These are phyloP conservation scores for Verticillium zaregamsianum DNA, from an alignment of 2,329 filamentous ascomycete species.

Conservation along the genomic window DNA sequence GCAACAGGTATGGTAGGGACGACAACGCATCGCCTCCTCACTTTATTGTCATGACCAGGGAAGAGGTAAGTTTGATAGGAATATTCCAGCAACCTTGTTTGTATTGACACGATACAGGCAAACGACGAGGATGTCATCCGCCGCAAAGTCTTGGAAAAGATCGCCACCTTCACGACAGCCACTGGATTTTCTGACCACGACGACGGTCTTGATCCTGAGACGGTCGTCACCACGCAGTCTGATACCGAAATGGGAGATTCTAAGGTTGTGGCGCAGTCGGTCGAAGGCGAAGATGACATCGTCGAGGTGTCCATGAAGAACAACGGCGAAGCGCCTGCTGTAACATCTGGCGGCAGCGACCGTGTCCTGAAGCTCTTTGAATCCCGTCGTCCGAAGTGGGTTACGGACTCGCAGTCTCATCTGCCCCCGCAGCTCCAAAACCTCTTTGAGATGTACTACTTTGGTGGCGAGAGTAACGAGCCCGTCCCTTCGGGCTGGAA, in stretches of 20 bases:
- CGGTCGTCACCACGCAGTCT: conserved; percentile 60
- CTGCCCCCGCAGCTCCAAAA: conserved; percentile 62
- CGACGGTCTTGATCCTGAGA: conserved; percentile 61
- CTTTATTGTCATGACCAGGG: conserved; percentile 70
- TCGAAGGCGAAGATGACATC: conserved; percentile 85
- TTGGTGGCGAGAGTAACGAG: conserved; percentile 40
- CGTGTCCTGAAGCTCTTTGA: conserved; percentile 42
- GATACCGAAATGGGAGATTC: conserved; percentile 64
- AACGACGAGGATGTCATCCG: conserved; percentile 65
- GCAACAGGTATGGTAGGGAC: conserved; percentile 10
- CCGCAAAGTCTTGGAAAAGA: conserved; percentile 73
- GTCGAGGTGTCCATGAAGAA: conserved; percentile 77
- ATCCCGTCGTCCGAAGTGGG: conserved; percentile 47
- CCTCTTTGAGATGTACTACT: conserved; percentile 74
- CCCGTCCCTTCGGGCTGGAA: conserved; percentile 69
- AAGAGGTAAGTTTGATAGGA: conserved; percentile 50
- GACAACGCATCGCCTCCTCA: conserved; percentile 46
- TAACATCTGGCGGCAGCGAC: conserved; percentile 7
- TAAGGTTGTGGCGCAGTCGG: conserved; percentile 71
- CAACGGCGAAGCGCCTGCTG: conserved; percentile 10
- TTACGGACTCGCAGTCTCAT: conserved; percentile 41
- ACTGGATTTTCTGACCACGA: conserved; percentile 42
- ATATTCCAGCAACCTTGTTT: neutral
- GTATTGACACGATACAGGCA: conserved; percentile 27
- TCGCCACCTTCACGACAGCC: conserved; percentile 72